Evolutionary conservation across 75 land plant species (phyloP).

Genomic region (Cunninghamia lanceolata): DNA sequence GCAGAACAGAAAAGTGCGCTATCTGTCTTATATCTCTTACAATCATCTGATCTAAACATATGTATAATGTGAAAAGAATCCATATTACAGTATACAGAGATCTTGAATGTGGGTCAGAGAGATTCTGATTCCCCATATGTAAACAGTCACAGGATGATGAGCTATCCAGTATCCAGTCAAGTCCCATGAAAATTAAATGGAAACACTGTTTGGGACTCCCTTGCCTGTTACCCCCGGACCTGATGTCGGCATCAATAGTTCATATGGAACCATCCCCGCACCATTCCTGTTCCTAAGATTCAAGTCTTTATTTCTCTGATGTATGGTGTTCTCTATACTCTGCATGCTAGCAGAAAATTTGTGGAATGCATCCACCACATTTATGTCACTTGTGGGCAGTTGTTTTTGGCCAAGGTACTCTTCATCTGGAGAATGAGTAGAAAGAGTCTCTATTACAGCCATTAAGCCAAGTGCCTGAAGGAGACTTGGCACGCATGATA

Average conservation of each 20-base stretch:
- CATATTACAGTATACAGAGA: not conserved
- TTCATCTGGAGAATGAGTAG: constrained; percentile 91
- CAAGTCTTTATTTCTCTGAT: constrained; percentile 52
- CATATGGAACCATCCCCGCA: constrained; percentile 79
- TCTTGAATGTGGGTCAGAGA: not conserved
- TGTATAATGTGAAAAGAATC: not conserved
- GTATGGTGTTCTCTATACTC: constrained; percentile 46
- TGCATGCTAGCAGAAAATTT: constrained; percentile 47
- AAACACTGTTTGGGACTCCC: constrained; percentile 83
- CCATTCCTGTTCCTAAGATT: constrained; percentile 59
- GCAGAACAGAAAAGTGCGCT: not conserved
- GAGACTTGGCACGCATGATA: constrained; percentile 59
- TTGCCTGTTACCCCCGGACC: constrained; percentile 76
- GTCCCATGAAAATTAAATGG: constrained; percentile 39
- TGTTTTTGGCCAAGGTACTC: constrained; percentile 78
- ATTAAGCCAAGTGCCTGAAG: constrained; percentile 71
- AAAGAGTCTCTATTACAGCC: constrained; percentile 87
- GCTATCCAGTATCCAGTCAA: not conserved
- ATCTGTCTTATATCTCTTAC: not conserved
- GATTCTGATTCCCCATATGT: not conserved
- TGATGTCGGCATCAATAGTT: constrained; percentile 66
- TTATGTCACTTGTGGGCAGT: constrained; percentile 34
- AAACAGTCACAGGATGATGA: not conserved
- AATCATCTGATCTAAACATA: not conserved
- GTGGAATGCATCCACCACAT: constrained; percentile 36